Conservation (phyloP, 129 eudicot species). For the Rutidosis leptorrhynchoides region DNA sequence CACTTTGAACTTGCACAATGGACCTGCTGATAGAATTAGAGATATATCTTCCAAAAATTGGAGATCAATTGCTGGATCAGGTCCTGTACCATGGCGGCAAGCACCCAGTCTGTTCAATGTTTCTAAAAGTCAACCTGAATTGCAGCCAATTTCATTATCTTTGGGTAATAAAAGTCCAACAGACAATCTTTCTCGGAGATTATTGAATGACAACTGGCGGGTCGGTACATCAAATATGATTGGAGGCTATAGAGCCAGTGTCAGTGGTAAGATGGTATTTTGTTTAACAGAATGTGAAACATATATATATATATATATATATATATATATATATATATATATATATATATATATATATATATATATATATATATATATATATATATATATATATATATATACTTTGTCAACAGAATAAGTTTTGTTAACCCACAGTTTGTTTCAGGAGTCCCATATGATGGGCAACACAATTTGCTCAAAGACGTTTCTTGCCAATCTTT, state of each 20-base stretch:
- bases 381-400: too few relatives aligned
- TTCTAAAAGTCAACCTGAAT: slow-evolving; percentile 39
- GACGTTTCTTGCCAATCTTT: slow-evolving; percentile 35
- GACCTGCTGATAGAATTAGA: slow-evolving; percentile 54
- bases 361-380: too few relatives aligned
- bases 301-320: too few relatives aligned
- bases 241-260: slow-evolving; percentile 36
- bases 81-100: slow-evolving; percentile 79
- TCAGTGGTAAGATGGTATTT: slow-evolving; percentile 40
- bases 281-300: slow-evolving; percentile 5
- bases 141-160: slow-evolving; percentile 33
- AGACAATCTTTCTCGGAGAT: slow-evolving; percentile 35
- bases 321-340: too few relatives aligned
- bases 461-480: slow-evolving; percentile 30
- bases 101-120: slow-evolving; percentile 53
- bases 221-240: slow-evolving; percentile 30
- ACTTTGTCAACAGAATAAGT: slow-evolving; percentile 1
- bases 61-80: slow-evolving; percentile 57
- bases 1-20: slow-evolving; percentile 44
- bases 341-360: too few relatives aligned
- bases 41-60: slow-evolving; percentile 48
- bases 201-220: slow-evolving; percentile 40
- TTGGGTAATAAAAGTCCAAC: slow-evolving; percentile 39
- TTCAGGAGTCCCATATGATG: slow-evolving; percentile 48
- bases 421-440: slow-evolving; percentile 18